Evolutionary conservation across 257 asterid genomes (phyloP).

Genomic region (Striga asiatica): DNA sequence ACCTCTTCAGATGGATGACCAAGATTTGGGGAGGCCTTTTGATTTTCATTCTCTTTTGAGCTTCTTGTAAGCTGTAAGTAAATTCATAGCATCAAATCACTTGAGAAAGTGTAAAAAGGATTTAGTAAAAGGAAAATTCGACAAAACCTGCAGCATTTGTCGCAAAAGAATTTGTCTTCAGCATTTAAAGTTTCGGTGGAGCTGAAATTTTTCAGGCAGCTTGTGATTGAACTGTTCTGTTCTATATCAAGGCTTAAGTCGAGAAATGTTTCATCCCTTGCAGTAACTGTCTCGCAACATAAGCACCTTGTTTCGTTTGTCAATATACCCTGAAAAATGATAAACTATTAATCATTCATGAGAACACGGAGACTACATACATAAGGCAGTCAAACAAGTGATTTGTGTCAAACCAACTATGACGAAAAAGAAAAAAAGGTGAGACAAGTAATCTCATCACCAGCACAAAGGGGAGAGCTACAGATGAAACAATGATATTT

Average conservation of each 20-base stretch:
- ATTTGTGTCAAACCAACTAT: no score
- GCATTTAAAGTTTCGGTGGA: conserved; percentile 74
- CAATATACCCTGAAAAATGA: conserved; percentile 58
- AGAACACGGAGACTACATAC: background rate
- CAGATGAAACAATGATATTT: no score
- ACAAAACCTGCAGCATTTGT: conserved; percentile 46
- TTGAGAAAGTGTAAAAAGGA: no score
- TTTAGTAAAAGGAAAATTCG: no score
- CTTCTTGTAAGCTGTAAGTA: conserved; percentile 65
- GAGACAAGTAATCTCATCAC: no score
- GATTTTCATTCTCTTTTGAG: conserved; percentile 78
- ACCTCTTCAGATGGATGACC: conserved; percentile 75
- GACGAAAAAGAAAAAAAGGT: no score
- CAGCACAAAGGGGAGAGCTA: no score
- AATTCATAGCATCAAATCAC: no score
- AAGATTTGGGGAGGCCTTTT: conserved; percentile 64
- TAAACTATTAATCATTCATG: conserved; percentile 23
- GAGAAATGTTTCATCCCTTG: conserved; percentile 82
- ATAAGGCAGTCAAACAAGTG: background rate
- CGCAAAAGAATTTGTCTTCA: conserved; percentile 40
- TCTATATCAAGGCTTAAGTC: conserved; percentile 92
- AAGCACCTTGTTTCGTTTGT: conserved; percentile 86
- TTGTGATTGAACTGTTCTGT: conserved; percentile 88
- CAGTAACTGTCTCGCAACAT: conserved; percentile 88
- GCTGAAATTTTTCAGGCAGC: conserved; percentile 92